Base-by-base conservation (phyloP, 2,329 filamentous ascomycete species). In the Parastagonospora avenae region DNA sequence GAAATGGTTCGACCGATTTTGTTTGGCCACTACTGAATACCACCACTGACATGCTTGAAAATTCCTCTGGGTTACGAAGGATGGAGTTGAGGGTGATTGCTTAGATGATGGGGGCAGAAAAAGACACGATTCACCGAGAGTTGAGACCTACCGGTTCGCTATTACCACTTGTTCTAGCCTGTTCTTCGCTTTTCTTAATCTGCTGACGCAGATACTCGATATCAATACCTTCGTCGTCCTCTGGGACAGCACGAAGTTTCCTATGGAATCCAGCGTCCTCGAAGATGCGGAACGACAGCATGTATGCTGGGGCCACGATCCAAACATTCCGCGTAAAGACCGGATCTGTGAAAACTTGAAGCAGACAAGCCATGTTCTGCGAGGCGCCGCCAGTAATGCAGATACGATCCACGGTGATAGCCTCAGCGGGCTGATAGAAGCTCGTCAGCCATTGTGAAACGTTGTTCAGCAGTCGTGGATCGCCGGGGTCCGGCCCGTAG, bases 331-430 rank as follows among this genome's bases (percentile, higher is more conserved):
- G 79, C 1, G 92, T 96, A 65, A 86, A 88, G 2, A 79, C 74
- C 1, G 90, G 89, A 70, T 96, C 92, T 0, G 91, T 89, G 67
- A 89, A 96, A 28, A 89, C 89, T 71, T 89, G 85, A 42, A 96
- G 76, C 4, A 96, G 76, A 64, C 85, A 89, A 0, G 89, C 91
- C 2, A 96, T 72, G 67, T 87, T 92, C 78, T 96, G 92, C 59
- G 86, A 90, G 2, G 92, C 92, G 12, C 92, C 92, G 38, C 92
- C 91, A 0, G 90, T 90, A 68, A 96, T 87, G 67, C 87, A 89
- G 46, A 96, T 87, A 29, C 90, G 82, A 2, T 84, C 79, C 4
- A 80, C 66, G 11, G 74, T 64, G 38, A 86, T 76, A 2, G 75
- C 70, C 3, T 73, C 60, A 28, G 48, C 70, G 2, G 77, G 76